Base-by-base conservation (phyloP, 331 rosid species). In the Quercus tomentella region DNA sequence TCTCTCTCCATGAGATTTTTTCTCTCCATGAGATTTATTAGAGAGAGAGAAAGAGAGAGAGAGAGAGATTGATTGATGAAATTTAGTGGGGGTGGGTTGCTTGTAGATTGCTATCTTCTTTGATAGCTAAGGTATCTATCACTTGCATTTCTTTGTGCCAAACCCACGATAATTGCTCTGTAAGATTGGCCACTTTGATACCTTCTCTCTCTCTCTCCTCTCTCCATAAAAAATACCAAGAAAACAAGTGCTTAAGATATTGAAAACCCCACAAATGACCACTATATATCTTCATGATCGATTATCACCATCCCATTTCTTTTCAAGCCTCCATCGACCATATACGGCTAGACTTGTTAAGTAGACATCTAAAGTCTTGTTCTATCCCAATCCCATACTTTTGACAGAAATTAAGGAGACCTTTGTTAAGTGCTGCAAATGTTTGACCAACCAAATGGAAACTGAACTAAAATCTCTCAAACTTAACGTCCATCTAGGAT, bases 131-230 rank as follows among this genome's bases (percentile, higher is more conserved):
- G 74, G 66, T 71, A 28, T 31, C 63, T 78, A 75, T 84, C 86
- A 79, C 72, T 55, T 83, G 73, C 82, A 77, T 82, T 83, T 72
- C 86, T 65, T 76, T 76, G 83, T 82, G 88, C 92, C 89, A 70
- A 86, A 86, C 95, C 91, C 95, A 87, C 81, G 66, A 84, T 69
- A 55, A 23, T 20, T 67, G 3, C 51, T 33, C 69, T 63, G 20
- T 20, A 33, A 70, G 73, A 82, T 84, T 84, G 89, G 56, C 90
- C 82, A 76, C 62, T 26, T 73, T 55, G 21, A 67, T 74, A 63
- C 41, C 73, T 65, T 37, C 66, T 33, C 75, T 70, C 63, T 25
- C 43, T 17, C 28, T 37, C 11, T n/a, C n/a, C n/a, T n/a, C n/a
- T 35, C 56, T 43, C 23, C 26, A 20, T n/a, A 14, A 49, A 71